Base-by-base conservation (phyloP, 106 monocot genomes). In the Amphibolis antarctica region DNA sequence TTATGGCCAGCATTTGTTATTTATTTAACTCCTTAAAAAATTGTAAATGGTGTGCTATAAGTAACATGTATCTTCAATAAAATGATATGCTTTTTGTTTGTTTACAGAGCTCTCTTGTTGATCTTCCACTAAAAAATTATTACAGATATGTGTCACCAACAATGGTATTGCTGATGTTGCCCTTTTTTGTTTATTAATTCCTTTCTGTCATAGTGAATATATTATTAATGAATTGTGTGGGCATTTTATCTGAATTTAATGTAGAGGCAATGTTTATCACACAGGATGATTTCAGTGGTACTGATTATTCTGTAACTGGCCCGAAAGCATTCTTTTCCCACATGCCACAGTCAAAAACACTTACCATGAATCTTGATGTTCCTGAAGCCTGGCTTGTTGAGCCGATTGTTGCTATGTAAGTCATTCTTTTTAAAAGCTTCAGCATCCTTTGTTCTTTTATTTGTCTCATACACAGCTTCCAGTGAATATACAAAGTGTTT, bases 361-460 rank as follows among this genome's bases (percentile, higher is more conserved):
- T 94, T 46, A 94, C 94, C 26, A 94, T 94, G 94, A 94, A 89
- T 65, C 85, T 94, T 74, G 94, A 94, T 80, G 94, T 94, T 30
- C 94, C 94, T 26, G 94, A 94, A 61, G 86, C 89, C 43, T 94
- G 94, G 94, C 94, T 94, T 68, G 94, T 94, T 66, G 94, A 94
- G 64, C 86, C 94, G 22, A 69, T 66, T 28, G 53, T 94, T 78
- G 86, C 94, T 46, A 74, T 89, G 94, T 94, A 78, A 63, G 88
- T 78, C 78, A 17, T 17, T 61, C 75, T 55, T 13, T n/a, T 55
- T 24, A 30, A 44, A 31, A 28, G 31, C 42, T 19, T 59, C 28
- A 44, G 23, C 23, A 28, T 61, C 63, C 29, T 63, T 58, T 46
- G n/a, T 60, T 18, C 14, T 60, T 14, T 58, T 58, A 12, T 18